Evolutionary conservation across 495 filamentous ascomycete species (phyloP).

Genomic region (Pyrenula aspistea): DNA sequence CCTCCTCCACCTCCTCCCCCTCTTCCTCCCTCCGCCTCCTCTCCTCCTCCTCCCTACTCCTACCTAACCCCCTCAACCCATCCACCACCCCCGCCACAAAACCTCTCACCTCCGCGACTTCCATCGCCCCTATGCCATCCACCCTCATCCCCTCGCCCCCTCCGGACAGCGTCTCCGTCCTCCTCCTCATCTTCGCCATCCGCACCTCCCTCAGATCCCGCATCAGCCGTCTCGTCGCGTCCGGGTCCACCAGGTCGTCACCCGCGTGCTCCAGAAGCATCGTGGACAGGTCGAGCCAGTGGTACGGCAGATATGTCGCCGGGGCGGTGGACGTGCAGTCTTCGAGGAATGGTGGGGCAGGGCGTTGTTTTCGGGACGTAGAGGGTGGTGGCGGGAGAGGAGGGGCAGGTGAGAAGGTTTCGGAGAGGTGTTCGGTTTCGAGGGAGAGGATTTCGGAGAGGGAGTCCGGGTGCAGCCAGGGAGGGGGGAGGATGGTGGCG

Average conservation of each 20-base stretch:
- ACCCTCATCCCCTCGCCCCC: conserved; percentile 58
- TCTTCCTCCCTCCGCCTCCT: conserved; percentile 42
- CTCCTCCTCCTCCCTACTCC: conserved; percentile 40
- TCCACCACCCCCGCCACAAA: conserved; percentile 83
- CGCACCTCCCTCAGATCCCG: conserved; percentile 79
- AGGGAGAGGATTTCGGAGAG: conserved; percentile 63
- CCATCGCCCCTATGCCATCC: conserved; percentile 82
- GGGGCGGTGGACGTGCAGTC: conserved; percentile 46
- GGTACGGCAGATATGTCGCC: conserved; percentile 67
- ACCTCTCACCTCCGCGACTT: conserved; percentile 73
- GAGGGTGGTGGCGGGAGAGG: conserved; percentile 30
- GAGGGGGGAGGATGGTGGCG: conserved; percentile 83
- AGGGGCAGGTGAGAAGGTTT: conserved; percentile 64
- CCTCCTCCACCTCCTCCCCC: conserved; percentile 13
- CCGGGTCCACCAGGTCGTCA: conserved; percentile 72
- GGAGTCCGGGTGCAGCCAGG: conserved; percentile 70
- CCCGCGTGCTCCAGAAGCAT: conserved; percentile 71
- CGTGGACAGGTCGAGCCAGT: conserved; percentile 85
- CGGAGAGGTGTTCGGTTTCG: conserved; percentile 55
- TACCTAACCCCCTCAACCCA: conserved; percentile 59
- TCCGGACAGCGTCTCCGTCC: conserved; percentile 47
- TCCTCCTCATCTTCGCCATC: conserved; percentile 75
- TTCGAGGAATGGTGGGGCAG: conserved; percentile 48
- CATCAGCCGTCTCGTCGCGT: conserved; percentile 61
- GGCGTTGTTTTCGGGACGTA: conserved; percentile 6